Base-by-base conservation (phyloP, 768 basidiomycete genomes). In the Boletus rubescentipes region DNA sequence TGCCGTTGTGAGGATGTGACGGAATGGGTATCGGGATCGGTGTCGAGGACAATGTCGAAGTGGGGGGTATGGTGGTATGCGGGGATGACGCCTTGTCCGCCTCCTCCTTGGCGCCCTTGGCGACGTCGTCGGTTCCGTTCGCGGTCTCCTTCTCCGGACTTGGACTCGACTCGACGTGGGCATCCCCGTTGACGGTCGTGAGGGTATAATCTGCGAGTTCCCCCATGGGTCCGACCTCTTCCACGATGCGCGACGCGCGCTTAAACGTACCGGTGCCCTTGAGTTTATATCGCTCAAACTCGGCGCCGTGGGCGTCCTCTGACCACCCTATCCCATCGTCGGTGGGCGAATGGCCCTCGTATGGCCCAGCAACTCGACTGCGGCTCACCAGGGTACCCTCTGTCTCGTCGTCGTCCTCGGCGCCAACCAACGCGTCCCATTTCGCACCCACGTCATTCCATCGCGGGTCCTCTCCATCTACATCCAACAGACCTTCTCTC, bases 381-480 rank as follows among this genome's bases (percentile, higher is more conserved):
- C n/a, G 8, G 20, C 42, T 30, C 38, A 59, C 23, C 16, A 46
- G 7, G 15, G 55, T 59, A 1, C 58, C 58, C 8, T 54, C 56
- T 9, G 53, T 35, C 26, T 56, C 72, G 6, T 4, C 46, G 30
- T 71, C 69, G 29, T 64, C 66, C 9, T 53, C 73, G 1, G 38
- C 46, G 23, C 61, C 62, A 6, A 77, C 73, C 14, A 81, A 67
- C 10, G 72, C 73, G 46, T 85, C 82, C 82, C 85, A 85, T 12
- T 73, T 73, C 4, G 74, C 74, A 23, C 80, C 78, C 1, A 85
- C 73, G 44, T 83, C 79, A 11, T 79, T 75, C 82, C 82, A 85
- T 29, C 69, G 66, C 1, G 45, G 12, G 16, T 68, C 63, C 41
- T 75, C 73, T 0, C 61, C 64, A 5, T 68, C 72, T 29, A 64